A percentile compares a stretch with the other conserved stretches of the same genome.
Conservation (phyloP, 2,329 filamentous ascomycete genomes). For the Fusarium buxicola region DNA sequence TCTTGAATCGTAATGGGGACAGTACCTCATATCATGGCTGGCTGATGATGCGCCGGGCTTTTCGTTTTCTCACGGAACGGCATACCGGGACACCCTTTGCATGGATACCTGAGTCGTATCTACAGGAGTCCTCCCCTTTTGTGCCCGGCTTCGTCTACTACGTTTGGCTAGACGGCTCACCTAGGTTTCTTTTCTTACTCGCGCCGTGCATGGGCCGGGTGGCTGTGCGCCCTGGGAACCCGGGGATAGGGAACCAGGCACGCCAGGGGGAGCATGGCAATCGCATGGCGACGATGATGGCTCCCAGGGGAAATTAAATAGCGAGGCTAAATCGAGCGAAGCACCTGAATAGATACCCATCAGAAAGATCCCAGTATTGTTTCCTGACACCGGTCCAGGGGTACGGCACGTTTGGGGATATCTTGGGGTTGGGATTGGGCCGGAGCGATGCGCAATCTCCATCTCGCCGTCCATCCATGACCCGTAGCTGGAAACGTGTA, state of each 20-base stretch:
- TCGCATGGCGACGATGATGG: slow-evolving; percentile 8
- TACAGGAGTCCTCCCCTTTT: not conserved
- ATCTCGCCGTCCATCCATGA: slow-evolving; percentile 26
- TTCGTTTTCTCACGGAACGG: slow-evolving; percentile 1
- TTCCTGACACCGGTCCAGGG: slow-evolving; percentile 7
- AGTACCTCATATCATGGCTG: slow-evolving; percentile 30
- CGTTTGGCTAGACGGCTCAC: slow-evolving; percentile 6
- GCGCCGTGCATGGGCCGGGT: slow-evolving; percentile 16
- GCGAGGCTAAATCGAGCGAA: slow-evolving; percentile 11
- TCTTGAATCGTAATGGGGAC: slow-evolving; percentile 20
- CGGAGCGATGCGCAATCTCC: slow-evolving; percentile 28
- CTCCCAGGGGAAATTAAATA: slow-evolving; percentile 5
- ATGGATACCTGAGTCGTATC: slow-evolving; percentile 11
- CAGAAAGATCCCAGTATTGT: slow-evolving; percentile 9
- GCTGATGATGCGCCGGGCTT: slow-evolving; percentile 17
- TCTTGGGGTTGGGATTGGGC: slow-evolving; percentile 20
- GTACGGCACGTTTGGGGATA: slow-evolving; percentile 29
- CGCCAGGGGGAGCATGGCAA: slow-evolving; percentile 13
- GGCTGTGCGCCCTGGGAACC: slow-evolving; percentile 23
- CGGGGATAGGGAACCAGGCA: slow-evolving; percentile 23
- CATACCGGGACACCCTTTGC: slow-evolving; percentile 4
- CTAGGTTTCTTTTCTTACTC: slow-evolving; percentile 14
- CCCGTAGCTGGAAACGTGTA: slow-evolving; percentile 22
- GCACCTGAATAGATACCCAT: not conserved
- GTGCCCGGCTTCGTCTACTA: not conserved